Percentiles rank a stretch among this genome's conserved stretches.
phyloP scores from a whole-genome alignment of 1,284 basidiomycete species.

The Irpex sp. region DNA sequence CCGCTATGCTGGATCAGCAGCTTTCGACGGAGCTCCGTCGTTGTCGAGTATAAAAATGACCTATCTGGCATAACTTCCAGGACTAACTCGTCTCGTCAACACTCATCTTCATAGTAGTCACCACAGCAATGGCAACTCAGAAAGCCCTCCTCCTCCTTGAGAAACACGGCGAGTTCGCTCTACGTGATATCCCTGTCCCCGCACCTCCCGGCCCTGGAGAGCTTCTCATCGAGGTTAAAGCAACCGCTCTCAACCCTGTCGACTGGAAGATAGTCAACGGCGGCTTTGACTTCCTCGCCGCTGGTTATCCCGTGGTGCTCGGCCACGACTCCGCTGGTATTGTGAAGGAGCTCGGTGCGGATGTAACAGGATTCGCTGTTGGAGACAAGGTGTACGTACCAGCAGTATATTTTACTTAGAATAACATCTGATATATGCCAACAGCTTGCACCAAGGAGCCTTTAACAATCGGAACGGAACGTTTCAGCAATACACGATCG shows the following conservation, averaged over 20 bases:
- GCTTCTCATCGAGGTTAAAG: constrained; percentile 37
- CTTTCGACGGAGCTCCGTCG: too few species aligned
- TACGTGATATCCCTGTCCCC: constrained; percentile 22
- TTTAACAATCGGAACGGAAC: constrained; percentile 11
- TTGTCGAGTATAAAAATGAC: too few species aligned
- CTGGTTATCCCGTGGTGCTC: constrained; percentile 40
- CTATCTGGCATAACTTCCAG: too few species aligned
- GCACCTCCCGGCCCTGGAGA: constrained; percentile 32
- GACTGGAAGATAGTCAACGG: constrained; percentile 33
- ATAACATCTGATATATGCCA: neutral
- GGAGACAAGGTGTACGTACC: constrained; percentile 38
- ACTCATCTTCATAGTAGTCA: neutral
- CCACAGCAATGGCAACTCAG: constrained; percentile 9
- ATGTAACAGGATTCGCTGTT: constrained; percentile 43
- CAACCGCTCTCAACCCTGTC: constrained; percentile 35
- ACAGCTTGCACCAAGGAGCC: neutral
- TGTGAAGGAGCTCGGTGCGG: constrained; percentile 50
- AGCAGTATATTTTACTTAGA: neutral
- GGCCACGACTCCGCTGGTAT: constrained; percentile 59
- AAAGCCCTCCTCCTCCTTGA: constrained; percentile 24
- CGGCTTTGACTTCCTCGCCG: constrained; percentile 27
- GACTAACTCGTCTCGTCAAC: neutral
- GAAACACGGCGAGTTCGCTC: constrained; percentile 19
- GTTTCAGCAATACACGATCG: constrained; percentile 23
- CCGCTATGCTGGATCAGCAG: too few species aligned